These are phyloP conservation scores for Dalechampia spathulata DNA, from an alignment of 441 rosid species.

Conservation along the genomic window DNA sequence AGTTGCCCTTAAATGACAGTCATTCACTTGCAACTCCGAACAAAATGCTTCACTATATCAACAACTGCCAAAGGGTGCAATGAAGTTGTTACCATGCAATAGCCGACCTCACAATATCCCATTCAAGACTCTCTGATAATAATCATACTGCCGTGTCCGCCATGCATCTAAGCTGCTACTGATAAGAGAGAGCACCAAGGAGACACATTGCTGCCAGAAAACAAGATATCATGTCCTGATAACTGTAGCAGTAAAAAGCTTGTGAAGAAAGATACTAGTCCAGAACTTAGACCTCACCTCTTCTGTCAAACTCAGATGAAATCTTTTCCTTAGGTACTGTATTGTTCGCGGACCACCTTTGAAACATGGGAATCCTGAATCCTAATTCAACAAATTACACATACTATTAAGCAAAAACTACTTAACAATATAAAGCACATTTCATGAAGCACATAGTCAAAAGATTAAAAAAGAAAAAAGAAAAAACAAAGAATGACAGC, in stretches of 20 bases:
- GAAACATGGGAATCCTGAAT: conserved; percentile 96
- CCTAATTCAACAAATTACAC: conserved; percentile 38
- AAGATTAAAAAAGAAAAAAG: not conserved
- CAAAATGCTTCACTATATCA: conserved; percentile 19
- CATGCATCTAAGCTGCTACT: conserved; percentile 98
- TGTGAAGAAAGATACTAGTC: conserved; percentile 4
- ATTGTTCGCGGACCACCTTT: conserved; percentile 92
- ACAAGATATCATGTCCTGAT: conserved; percentile 5
- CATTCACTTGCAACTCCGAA: conserved; percentile 6
- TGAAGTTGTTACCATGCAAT: conserved; percentile 10
- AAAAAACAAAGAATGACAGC: not conserved
- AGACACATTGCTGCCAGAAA: conserved; percentile 84
- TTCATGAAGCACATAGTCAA: not conserved
- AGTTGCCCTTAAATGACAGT: conserved; percentile 9
- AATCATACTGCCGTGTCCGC: conserved; percentile 97
- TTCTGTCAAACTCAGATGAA: conserved; percentile 86
- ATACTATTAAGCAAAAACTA: conserved; percentile 4
- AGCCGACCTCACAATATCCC: conserved; percentile 62
- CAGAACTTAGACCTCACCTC: conserved; percentile 42
- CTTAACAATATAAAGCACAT: not conserved
- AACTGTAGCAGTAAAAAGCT: conserved; percentile 8
- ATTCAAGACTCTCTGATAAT: conserved; percentile 90
- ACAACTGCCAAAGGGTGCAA: conserved; percentile 13
- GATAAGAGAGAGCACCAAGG: conserved; percentile 89
- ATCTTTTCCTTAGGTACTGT: conserved; percentile 83